A percentile compares a stretch with the other conserved stretches of the same genome.
phyloP scores from a whole-genome alignment of 1,284 basidiomycete species.

The Cutaneotrichosporon daszewskae region DNA sequence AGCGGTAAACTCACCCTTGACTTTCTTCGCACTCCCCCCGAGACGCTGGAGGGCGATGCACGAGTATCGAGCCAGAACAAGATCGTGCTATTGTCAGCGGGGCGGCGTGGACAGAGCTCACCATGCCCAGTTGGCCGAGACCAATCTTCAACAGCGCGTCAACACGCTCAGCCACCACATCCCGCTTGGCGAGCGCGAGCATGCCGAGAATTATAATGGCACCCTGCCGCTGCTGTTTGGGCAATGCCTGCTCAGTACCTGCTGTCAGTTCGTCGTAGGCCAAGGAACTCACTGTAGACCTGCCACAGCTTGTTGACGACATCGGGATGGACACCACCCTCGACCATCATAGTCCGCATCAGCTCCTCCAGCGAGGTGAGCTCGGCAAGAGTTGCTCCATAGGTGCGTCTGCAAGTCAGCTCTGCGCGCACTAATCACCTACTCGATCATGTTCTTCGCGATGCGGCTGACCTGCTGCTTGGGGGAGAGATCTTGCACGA shows the following conservation, averaged over 20 bases:
- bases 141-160: conserved; percentile 83
- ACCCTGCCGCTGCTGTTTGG: conserved; percentile 77
- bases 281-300: conserved; percentile 70
- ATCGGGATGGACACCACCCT: conserved; percentile 69
- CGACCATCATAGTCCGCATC: conserved; percentile 86
- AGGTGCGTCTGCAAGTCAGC: conserved; percentile 61
- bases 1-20: conserved; percentile 63
- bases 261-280: neutral
- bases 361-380: conserved; percentile 94
- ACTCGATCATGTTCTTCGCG: conserved; percentile 98
- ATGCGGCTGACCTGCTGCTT: conserved; percentile 90
- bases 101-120: conserved; percentile 33
- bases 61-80: conserved; percentile 85
- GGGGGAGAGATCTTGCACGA: conserved; percentile 58
- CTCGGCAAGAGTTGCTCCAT: conserved; percentile 87
- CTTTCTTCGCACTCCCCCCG: conserved; percentile 91
- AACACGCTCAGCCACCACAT: conserved; percentile 79
- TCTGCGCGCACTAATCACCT: conserved; percentile 30
- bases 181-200: conserved; percentile 79
- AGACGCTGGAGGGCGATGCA: conserved; percentile 88
- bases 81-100: conserved; percentile 59
- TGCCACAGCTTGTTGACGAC: conserved; percentile 91
- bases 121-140: conserved; percentile 78
- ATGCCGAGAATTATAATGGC: conserved; percentile 94
- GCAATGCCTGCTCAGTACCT: conserved; percentile 69